Base-by-base conservation (phyloP, 257 asterid species). In the Solanum pinnatisectum region DNA sequence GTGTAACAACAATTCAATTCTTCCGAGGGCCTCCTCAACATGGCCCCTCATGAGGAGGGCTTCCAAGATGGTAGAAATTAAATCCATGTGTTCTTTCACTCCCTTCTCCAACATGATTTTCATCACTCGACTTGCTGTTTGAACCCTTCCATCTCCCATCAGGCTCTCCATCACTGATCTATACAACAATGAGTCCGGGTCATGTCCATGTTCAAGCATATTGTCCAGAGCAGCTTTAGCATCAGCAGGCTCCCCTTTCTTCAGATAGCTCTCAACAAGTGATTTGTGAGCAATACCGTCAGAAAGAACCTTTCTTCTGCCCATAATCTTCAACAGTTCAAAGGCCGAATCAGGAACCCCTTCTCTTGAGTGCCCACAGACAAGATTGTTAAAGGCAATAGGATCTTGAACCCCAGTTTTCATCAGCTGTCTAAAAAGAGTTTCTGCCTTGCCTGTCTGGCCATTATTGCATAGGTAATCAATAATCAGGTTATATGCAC, bases 61-160 rank as follows among this genome's bases (percentile, higher is more conserved):
- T 91, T 96, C 98, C 91, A 94, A 72, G 63, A 97, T 93, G 89
- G 95, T 93, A 68, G 88, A 89, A 84, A 94, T 91, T 92, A 96
- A 89, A 88, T 95, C 98, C 89, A 91, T 89, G 84, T 96, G 95
- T 84, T 95, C 98, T 9, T 91, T 93, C 87, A 93, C 92, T 65
- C 98, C 96, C 90, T 94, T 97, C 90, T 96, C 99, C 92, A 96
- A 77, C 99, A 97, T 97, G 86, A 92, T 91, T 90, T 93, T 94
- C 99, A 97, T 97, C 87, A 96, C 99, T 44, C 98, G 92, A 85
- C 99, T 97, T 10, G 99, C 98, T 10, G 99, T 96, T 90, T 96
- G 99, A 77, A 96, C 95, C 77, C 98, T 93, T 37, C 96, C 99
- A 90, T 97, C 99, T 60, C 93, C 94, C 84, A 94, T 96, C 94